These are phyloP conservation scores for Cercospora beticola DNA, from an alignment of 2,329 filamentous ascomycete species.

Conservation along the genomic window DNA sequence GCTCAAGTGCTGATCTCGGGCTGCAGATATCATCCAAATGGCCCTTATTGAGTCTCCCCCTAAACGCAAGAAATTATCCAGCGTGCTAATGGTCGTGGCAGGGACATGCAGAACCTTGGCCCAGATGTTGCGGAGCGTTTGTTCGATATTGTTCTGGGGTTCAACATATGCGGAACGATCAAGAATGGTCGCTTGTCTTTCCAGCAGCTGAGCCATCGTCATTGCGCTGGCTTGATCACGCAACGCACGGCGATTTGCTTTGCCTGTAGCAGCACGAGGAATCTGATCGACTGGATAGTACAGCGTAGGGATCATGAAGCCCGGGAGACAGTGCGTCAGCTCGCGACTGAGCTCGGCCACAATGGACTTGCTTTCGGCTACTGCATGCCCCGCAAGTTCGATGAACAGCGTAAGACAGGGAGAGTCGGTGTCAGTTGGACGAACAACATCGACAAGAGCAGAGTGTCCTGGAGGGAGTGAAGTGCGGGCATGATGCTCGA, in stretches of 20 bases:
- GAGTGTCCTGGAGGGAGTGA: constrained; percentile 36
- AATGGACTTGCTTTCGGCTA: constrained; percentile 47
- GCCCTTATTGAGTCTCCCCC: constrained; percentile 50
- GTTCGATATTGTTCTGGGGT: constrained; percentile 5
- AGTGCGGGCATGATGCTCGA: constrained; percentile 39
- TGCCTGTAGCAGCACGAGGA: constrained; percentile 48
- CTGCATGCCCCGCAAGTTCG: constrained; percentile 3
- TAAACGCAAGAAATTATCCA: constrained; percentile 47
- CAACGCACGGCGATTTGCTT: constrained; percentile 28
- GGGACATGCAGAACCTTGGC: background rate
- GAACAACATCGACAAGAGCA: constrained; percentile 27
- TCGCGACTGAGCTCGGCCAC: constrained; percentile 37
- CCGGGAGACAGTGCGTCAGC: constrained; percentile 30
- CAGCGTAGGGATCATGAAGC: constrained; percentile 14
- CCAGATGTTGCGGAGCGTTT: constrained; percentile 13
- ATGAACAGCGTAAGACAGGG: constrained; percentile 12
- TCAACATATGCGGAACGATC: background rate
- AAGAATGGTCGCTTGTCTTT: constrained; percentile 7
- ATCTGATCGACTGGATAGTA: constrained; percentile 41
- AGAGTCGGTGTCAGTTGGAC: background rate
- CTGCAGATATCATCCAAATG: constrained; percentile 46
- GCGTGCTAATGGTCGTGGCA: constrained; percentile 8
- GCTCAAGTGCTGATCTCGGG: constrained; percentile 38
- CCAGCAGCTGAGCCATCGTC: constrained; percentile 4
- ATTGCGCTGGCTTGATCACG: constrained; percentile 9